Evolutionary conservation across 1,284 basidiomycete genomes (phyloP).

Genomic region (Lignosus rhinocerotis): DNA sequence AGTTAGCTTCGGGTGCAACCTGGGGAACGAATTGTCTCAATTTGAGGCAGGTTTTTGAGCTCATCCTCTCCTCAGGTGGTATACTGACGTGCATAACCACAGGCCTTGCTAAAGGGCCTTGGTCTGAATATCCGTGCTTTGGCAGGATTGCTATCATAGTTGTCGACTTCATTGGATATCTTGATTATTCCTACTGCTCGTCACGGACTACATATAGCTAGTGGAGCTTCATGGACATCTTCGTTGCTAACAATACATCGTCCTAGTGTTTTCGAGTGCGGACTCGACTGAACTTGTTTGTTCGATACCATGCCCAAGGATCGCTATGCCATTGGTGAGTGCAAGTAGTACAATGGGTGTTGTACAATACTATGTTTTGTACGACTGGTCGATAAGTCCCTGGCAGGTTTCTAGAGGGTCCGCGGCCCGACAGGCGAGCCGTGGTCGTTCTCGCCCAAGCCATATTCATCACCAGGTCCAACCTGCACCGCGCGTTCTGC

Average conservation of each 20-base stretch:
- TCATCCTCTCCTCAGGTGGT: not conserved
- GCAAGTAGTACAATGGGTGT: too few relatives aligned
- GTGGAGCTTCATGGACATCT: constrained; percentile 14
- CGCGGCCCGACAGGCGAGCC: not conserved
- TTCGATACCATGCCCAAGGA: too few relatives aligned
- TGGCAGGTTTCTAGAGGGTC: too few relatives aligned
- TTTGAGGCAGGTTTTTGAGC: constrained; percentile 35
- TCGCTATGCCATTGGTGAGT: too few relatives aligned
- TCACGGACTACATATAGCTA: constrained; percentile 17
- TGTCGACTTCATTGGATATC: not conserved
- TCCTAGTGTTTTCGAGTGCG: not conserved
- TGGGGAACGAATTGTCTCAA: constrained; percentile 34
- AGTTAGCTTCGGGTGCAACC: constrained; percentile 71
- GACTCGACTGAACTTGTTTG: too few relatives aligned
- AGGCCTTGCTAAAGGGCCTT: constrained; percentile 18
- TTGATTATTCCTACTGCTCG: constrained; percentile 5
- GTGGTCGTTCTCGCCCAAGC: not conserved
- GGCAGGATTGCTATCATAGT: constrained; percentile 4
- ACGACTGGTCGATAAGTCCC: too few relatives aligned
- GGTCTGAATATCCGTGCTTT: constrained; percentile 16
- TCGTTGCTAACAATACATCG: constrained; percentile 8
- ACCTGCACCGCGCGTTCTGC: constrained; percentile 21
- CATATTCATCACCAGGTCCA: constrained; percentile 10
- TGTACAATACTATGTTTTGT: too few relatives aligned
- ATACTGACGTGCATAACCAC: not conserved